These are phyloP conservation scores for Blastobotrys petasosporus DNA, from an alignment of 1,139 yeast genomes.

Conservation along the genomic window DNA sequence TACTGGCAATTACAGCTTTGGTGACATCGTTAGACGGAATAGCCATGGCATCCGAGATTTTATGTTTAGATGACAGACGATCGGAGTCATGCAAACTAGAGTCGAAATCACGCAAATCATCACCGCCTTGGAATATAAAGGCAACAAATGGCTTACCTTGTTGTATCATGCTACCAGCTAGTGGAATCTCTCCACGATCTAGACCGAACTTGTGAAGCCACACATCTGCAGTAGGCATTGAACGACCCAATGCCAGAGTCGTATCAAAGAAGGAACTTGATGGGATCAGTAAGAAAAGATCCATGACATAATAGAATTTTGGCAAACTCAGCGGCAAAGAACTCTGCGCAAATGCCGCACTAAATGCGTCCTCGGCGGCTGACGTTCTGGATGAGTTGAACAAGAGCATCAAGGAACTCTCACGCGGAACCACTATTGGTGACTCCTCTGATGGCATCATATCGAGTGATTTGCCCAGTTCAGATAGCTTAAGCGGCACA, in stretches of 20 bases:
- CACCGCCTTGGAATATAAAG: conserved; percentile 21
- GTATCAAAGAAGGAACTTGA: conserved; percentile 5
- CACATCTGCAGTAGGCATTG: conserved; percentile 17
- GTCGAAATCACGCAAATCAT: conserved; percentile 6
- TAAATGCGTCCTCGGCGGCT: conserved; percentile 2
- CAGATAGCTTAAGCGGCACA: conserved; percentile 12
- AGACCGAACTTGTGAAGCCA: conserved; percentile 20
- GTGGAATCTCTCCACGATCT: conserved; percentile 18
- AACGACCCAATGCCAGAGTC: conserved; percentile 1
- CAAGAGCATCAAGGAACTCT: conserved; percentile 23
- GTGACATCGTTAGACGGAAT: conserved; percentile 21
- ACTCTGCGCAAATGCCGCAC: conserved; percentile 20
- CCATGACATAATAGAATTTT: conserved; percentile 19
- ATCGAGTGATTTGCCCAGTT: conserved; percentile 18
- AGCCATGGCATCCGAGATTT: conserved; percentile 18
- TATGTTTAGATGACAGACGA: conserved; percentile 13
- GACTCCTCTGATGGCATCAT: conserved; percentile 16
- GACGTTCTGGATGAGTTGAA: conserved; percentile 20
- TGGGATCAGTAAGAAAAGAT: conserved; percentile 23
- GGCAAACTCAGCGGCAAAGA: conserved; percentile 26
- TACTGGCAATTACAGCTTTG: conserved; percentile 23
- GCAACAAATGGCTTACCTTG: conserved; percentile 18
- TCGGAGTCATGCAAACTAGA: background rate
- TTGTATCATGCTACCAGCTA: conserved; percentile 17
- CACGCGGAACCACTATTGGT: conserved; percentile 20